These are phyloP conservation scores for Metschnikowia peoriensis DNA, from an alignment of 805 yeast genomes.

Conservation along the genomic window DNA sequence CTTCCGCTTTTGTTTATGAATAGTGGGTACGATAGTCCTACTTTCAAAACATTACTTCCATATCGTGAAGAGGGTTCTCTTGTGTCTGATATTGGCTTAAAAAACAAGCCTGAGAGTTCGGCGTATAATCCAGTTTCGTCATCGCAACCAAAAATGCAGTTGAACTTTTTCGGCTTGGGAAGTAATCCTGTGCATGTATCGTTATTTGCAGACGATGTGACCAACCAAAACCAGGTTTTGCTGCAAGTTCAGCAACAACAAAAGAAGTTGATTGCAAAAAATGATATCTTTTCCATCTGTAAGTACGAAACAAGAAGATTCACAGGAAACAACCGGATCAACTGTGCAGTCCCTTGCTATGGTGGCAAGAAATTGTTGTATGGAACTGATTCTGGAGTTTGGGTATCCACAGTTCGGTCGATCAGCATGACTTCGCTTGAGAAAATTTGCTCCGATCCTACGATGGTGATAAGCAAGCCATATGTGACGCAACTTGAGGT, in stretches of 20 bases:
- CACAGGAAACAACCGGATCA: conserved; percentile 71
- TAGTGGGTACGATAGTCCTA: conserved; percentile 76
- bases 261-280: conserved; percentile 60
- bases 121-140: conserved; percentile 26
- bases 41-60: conserved; percentile 45
- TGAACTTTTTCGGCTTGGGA: conserved; percentile 54
- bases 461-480: conserved; percentile 66
- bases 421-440: conserved; percentile 49
- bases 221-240: conserved; percentile 74
- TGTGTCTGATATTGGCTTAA: conserved; percentile 33
- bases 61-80: conserved; percentile 35
- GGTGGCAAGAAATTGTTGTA: conserved; percentile 88
- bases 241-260: conserved; percentile 83
- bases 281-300: conserved; percentile 77
- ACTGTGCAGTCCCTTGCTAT: conserved; percentile 90
- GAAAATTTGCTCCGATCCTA: conserved; percentile 65
- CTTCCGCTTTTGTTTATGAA: conserved; percentile 72
- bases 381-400: conserved; percentile 91
- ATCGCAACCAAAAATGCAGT: conserved; percentile 41
- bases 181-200: conserved; percentile 54
- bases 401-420: conserved; percentile 68
- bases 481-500: conserved; percentile 89
- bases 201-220: conserved; percentile 49
- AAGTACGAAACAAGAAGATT: conserved; percentile 75
- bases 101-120: conserved; percentile 26